These are phyloP conservation scores for Pyrenochaeta sp. DNA, from an alignment of 2,329 filamentous ascomycete genomes.

Conservation along the genomic window DNA sequence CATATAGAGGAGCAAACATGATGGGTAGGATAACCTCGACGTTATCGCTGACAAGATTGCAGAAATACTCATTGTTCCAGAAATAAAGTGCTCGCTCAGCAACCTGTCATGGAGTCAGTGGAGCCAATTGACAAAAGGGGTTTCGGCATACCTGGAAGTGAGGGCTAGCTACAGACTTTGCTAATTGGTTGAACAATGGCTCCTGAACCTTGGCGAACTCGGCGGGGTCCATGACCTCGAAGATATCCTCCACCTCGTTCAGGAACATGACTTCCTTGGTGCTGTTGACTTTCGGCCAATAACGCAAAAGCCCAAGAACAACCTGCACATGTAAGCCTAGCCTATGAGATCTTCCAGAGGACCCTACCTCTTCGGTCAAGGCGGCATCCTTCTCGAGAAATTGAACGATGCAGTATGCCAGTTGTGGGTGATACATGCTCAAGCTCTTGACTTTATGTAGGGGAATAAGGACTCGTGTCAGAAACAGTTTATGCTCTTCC, in stretches of 20 bases:
- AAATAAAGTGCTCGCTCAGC: slow-evolving; percentile 97
- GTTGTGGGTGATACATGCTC: slow-evolving; percentile 99
- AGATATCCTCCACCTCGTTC: slow-evolving; percentile 99
- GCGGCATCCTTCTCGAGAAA: slow-evolving; percentile 98
- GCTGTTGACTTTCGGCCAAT: slow-evolving; percentile 99
- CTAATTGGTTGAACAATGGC: slow-evolving; percentile 94
- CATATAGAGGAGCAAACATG: slow-evolving; percentile 98
- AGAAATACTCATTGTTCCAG: slow-evolving; percentile 99
- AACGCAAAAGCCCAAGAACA: slow-evolving; percentile 90
- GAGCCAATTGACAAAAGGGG: neutral
- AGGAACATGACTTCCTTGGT: slow-evolving; percentile 99
- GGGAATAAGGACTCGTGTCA: slow-evolving; percentile 90
- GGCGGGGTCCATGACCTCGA: slow-evolving; percentile 98
- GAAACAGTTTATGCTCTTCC: slow-evolving; percentile 97
- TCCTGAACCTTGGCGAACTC: slow-evolving; percentile 99
- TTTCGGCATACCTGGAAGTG: slow-evolving; percentile 79
- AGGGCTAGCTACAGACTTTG: slow-evolving; percentile 96
- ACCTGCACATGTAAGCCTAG: slow-evolving; percentile 64
- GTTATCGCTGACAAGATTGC: slow-evolving; percentile 98
- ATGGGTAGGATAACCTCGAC: slow-evolving; percentile 98
- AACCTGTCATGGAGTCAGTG: slow-evolving; percentile 61
- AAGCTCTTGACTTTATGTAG: slow-evolving; percentile 98
- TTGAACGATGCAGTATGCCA: slow-evolving; percentile 98
- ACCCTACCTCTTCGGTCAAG: slow-evolving; percentile 88
- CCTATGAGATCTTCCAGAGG: slow-evolving; percentile 5